Evolutionary conservation across 2,329 filamentous ascomycete genomes (phyloP).

Genomic region (Penicillium sp.): DNA sequence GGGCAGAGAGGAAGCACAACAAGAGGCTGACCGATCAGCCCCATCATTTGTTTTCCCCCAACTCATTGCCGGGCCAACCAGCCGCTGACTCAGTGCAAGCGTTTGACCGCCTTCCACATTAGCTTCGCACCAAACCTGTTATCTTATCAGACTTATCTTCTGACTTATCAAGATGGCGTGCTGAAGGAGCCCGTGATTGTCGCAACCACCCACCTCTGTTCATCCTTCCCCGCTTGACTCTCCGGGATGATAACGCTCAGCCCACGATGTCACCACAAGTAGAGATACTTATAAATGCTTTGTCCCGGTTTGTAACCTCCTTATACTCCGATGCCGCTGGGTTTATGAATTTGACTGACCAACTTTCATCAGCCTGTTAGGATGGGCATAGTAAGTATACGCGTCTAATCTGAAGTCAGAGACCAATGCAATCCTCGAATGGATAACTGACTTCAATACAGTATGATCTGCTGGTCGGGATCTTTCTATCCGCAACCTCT

Average conservation of each 20-base stretch:
- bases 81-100: constrained; percentile 24
- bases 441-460: constrained; percentile 15
- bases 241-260: constrained; percentile 7
- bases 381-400: constrained; percentile 63
- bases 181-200: background rate
- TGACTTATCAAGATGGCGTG: constrained; percentile 26
- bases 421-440: background rate
- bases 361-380: constrained; percentile 56
- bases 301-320: constrained; percentile 40
- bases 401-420: background rate
- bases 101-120: constrained; percentile 23
- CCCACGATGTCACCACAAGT: constrained; percentile 30
- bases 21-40: constrained; percentile 24
- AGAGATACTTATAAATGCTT: constrained; percentile 38
- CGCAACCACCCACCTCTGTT: background rate
- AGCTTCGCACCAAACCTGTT: background rate
- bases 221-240: background rate
- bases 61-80: constrained; percentile 42
- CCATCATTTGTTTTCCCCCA: constrained; percentile 40
- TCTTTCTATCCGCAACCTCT: constrained; percentile 92
- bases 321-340: background rate
- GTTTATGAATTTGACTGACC: constrained; percentile 19
- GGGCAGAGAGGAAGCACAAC: constrained; percentile 19
- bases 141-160: constrained; percentile 12
- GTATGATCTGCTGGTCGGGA: constrained; percentile 69